A percentile compares a stretch with the other conserved stretches of the same genome.
These are phyloP conservation scores for Aspergillus brunneoviolaceus DNA, from an alignment of 2,329 filamentous ascomycete species.

Conservation along the genomic window DNA sequence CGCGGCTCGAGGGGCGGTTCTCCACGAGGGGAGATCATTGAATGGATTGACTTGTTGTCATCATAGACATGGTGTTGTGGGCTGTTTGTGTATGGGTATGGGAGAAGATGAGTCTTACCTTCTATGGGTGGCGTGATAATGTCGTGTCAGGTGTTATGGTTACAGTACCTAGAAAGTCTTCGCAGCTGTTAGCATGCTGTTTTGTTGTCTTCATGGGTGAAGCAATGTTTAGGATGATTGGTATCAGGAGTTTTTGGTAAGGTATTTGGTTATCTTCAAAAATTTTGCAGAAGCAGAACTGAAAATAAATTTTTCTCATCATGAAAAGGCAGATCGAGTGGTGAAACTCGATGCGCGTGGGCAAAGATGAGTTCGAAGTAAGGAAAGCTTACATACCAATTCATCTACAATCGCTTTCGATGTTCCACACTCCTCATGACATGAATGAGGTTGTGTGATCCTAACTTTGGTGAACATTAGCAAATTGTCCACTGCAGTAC, in stretches of 20 bases:
- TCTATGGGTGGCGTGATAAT: slow-evolving; percentile 6
- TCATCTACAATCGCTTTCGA: neutral
- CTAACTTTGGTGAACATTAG: slow-evolving; percentile 9
- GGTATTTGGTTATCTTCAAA: slow-evolving; percentile 60
- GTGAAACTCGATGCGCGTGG: neutral
- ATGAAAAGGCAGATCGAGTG: slow-evolving; percentile 24
- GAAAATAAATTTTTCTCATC: slow-evolving; percentile 55
- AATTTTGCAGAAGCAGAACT: slow-evolving; percentile 64
- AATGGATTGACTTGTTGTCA: slow-evolving; percentile 65
- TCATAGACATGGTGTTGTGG: slow-evolving; percentile 44
- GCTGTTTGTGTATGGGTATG: slow-evolving; percentile 10
- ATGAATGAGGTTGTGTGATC: neutral
- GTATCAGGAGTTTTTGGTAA: slow-evolving; percentile 57
- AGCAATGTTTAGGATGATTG: slow-evolving; percentile 13
- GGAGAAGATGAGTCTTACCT: slow-evolving; percentile 27
- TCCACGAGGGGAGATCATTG: slow-evolving; percentile 49
- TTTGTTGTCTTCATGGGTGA: neutral
- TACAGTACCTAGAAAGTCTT: slow-evolving; percentile 15
- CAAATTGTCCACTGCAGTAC: slow-evolving; percentile 4
- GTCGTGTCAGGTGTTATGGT: neutral
- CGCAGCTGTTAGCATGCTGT: slow-evolving; percentile 15
- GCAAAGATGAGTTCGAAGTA: neutral
- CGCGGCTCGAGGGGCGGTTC: slow-evolving; percentile 38
- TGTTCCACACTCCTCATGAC: slow-evolving; percentile 4
- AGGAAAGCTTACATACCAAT: neutral